Base-by-base conservation (phyloP, 2,329 filamentous ascomycete species). In the Diplodia sapinea region DNA sequence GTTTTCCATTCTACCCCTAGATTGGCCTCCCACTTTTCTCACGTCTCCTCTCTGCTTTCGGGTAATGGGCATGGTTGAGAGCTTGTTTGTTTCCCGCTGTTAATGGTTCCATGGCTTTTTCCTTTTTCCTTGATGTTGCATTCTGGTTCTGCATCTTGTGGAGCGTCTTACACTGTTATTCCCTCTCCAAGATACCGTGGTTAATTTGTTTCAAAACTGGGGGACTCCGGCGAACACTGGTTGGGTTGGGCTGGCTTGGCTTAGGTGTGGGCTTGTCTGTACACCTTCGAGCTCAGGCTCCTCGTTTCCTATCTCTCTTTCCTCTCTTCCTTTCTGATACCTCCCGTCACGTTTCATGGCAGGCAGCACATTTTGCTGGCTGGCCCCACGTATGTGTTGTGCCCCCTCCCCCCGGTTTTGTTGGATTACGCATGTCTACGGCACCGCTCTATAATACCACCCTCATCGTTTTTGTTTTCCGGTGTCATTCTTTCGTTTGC, bases 301-400 rank as follows among this genome's bases (percentile, higher is more conserved):
- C 49, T 63, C 26, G 47, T 63, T 67, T 50, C 29, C 49, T 61
- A 59, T 52, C 17, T 62, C 23, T 51, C 54, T 67, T 38, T 62
- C 55, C 36, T 54, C 33, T 62, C 65, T 50, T 57, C 31, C 55
- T 31, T 40, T 67, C 66, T 63, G 57, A 67, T 62, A 63, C 38
- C 56, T 55, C 51, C 54, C 43, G 56, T 63, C 51, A 54, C 51
- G 56, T 55, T 63, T 50, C 26, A 47, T 50, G 66, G 57, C 57
- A 62, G 57, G 66, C 55, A 36, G 49, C 59, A 43, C 49, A 55
- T 43, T 63, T 50, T 67, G 66, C 57, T 62, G 66, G 66, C 66
- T 67, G 66, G 66, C 56, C 66, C 66, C 66, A 62, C 49, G 57
- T 57, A 67, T 49, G 66, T 63, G 66, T 67, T 63, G 66, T 62